phyloP scores from a whole-genome alignment of 768 basidiomycete genomes.

The Dacryopinax primogenitus region DNA sequence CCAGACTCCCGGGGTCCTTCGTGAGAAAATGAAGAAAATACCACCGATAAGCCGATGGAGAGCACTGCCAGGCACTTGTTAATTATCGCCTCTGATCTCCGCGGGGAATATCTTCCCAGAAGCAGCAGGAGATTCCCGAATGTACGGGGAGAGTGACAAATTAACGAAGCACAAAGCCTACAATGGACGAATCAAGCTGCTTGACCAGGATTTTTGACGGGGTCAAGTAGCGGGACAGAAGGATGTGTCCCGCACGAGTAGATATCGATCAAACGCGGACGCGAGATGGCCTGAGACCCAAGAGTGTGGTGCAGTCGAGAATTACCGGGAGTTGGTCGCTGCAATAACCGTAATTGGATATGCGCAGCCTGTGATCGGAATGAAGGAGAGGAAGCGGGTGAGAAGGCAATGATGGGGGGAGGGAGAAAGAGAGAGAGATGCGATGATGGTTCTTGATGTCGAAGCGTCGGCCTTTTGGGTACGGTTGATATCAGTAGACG shows the following conservation, averaged over 20 bases:
- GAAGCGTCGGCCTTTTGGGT: not conserved
- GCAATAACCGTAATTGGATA: not conserved
- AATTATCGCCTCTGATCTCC: conserved; percentile 9
- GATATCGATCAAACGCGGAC: not conserved
- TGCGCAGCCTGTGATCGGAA: not conserved
- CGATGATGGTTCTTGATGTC: not conserved
- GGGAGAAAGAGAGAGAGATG: not conserved
- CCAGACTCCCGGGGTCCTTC: conserved; percentile 5
- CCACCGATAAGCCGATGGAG: conserved; percentile 5
- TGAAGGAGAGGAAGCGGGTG: not conserved
- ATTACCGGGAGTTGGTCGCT: not conserved
- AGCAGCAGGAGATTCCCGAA: conserved; percentile 8
- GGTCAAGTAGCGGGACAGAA: not conserved
- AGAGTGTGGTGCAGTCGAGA: not conserved
- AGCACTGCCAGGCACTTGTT: conserved; percentile 5
- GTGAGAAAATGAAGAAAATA: conserved; percentile 9
- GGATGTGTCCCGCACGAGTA: not conserved
- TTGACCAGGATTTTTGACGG: not conserved
- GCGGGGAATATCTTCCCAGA: conserved; percentile 4
- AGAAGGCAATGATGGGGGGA: not conserved
- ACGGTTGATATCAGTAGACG: not conserved
- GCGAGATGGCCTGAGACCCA: not conserved
- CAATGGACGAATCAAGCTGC: not conserved
- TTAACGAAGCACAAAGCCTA: not conserved
- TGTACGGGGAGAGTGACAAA: not conserved